Conservation (phyloP, 1,284 basidiomycete species). For the Marasmius fiardii region DNA sequence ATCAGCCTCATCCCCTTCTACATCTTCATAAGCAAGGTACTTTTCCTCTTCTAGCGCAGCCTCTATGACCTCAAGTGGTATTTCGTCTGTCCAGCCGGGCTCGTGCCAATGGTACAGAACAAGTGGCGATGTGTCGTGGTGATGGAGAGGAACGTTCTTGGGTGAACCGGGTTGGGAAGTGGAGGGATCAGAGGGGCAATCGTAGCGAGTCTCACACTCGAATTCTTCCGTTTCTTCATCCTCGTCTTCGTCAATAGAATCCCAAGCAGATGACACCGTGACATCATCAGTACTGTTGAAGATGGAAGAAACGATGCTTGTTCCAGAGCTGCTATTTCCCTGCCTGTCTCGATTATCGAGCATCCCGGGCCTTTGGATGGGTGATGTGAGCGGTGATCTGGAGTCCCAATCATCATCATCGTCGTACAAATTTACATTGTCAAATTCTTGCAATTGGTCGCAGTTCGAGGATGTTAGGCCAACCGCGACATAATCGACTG, state of each 20-base stretch:
- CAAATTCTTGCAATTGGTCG: neutral
- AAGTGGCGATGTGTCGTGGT: too few species aligned
- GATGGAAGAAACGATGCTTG: neutral
- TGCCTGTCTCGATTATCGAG: neutral
- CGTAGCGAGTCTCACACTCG: neutral
- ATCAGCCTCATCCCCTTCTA: neutral
- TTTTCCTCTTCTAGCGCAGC: conserved; percentile 85
- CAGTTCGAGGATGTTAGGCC: neutral
- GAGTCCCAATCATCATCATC: neutral
- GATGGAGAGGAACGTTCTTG: neutral
- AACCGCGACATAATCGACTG: conserved; percentile 1
- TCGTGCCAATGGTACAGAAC: too few species aligned
- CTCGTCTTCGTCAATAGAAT: neutral
- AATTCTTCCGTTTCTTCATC: neutral
- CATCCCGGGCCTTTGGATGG: neutral
- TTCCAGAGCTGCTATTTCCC: neutral
- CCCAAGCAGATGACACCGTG: neutral
- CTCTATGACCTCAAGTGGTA: conserved; percentile 72
- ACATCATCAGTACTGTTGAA: neutral
- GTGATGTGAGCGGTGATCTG: neutral
- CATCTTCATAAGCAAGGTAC: conserved; percentile 46
- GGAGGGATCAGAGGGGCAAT: neutral
- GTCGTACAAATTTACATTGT: neutral
- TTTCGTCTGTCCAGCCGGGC: conserved; percentile 66
- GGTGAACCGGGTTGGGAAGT: neutral